Base-by-base conservation (phyloP, 23 red algal genomes). In the Gracilariopsis chorda region DNA sequence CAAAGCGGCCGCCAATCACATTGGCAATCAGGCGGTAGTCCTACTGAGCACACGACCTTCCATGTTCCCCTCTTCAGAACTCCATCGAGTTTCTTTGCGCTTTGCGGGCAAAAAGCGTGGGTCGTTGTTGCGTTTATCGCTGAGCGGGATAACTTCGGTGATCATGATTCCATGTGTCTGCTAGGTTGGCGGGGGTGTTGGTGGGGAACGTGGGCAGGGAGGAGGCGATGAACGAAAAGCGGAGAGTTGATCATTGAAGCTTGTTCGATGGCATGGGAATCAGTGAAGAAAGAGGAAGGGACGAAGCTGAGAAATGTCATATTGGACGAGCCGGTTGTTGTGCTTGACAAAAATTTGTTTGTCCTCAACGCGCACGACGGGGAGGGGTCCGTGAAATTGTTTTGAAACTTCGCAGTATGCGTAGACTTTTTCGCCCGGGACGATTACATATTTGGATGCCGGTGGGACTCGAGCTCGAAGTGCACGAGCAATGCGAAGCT, bases 1-100 rank as follows among this genome's bases (percentile, higher is more conserved):
- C 51, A 37, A 80, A 90, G 37, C 87, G 71, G 3, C 57, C 71
- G 48, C 71, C 58, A 23, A 90, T 41, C 7, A 80, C 49, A 52
- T 90, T 90, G 9, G 87, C 73, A n/a, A 13, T 48, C 25, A 7
- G 51, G 1, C 39, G 87, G 72, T 4, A 79, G 16, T 9, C 69
- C 87, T 25, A 67, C 73, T 33, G 28, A 40, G 43, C 48, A 24
- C 14, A 90, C 75, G 13, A 80, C 75, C 24, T 80, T 51, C 28
- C 28, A 80, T 17, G 73, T 72, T 32, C 73, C 56, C 9, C 25
- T 34, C 8, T 51, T 24, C 1, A 90, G 14, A 2, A 90, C 37
- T 25, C 75, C 43, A 34, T 79, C n/a, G 4, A 90, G 51, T 43
- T n/a, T 90, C 73, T 48, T 90, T 80, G 1, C 7, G 0, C 47